Evolutionary conservation across 352 stramenopile genomes (phyloP).

Genomic region (Phytophthora ohioensis): DNA sequence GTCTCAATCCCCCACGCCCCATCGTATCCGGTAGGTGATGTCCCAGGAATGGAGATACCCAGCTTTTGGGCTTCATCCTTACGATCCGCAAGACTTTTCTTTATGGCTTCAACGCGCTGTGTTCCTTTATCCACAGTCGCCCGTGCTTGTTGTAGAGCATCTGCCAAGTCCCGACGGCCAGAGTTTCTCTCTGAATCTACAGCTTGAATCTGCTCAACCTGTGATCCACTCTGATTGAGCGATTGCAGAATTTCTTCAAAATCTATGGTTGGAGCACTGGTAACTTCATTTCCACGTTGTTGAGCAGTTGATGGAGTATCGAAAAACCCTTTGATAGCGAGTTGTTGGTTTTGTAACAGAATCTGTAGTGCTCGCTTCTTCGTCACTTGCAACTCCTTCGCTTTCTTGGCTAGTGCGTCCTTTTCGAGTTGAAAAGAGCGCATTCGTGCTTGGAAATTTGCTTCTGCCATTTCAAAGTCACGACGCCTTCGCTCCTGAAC

Average conservation of each 20-base stretch:
- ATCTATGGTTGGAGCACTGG: constrained; percentile 28
- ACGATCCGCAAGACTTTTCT: constrained; percentile 38
- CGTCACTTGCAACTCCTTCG: constrained; percentile 42
- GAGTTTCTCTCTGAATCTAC: constrained; percentile 39
- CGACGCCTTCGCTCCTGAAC: constrained; percentile 45
- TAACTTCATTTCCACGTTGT: constrained; percentile 2
- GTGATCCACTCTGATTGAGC: constrained; percentile 45
- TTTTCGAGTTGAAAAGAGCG: constrained; percentile 53
- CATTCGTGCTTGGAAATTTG: constrained; percentile 46
- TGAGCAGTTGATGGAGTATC: constrained; percentile 9
- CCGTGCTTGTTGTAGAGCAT: constrained; percentile 44
- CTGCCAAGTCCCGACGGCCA: constrained; percentile 26
- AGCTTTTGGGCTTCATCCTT: constrained; percentile 40
- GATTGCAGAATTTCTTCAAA: constrained; percentile 53
- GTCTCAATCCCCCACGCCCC: constrained; percentile 49
- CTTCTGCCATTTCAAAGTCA: constrained; percentile 45
- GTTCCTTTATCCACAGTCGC: constrained; percentile 31
- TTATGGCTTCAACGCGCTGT: constrained; percentile 31
- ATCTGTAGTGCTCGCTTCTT: constrained; percentile 66
- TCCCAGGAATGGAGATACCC: neutral
- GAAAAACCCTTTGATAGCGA: constrained; percentile 62
- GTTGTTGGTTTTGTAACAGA: constrained; percentile 66
- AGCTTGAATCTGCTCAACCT: constrained; percentile 40
- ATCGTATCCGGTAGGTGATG: constrained; percentile 33
- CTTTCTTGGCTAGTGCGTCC: constrained; percentile 39